phyloP scores from a whole-genome alignment of 176 grass and related monocot species.

The Triticum turgidum region DNA sequence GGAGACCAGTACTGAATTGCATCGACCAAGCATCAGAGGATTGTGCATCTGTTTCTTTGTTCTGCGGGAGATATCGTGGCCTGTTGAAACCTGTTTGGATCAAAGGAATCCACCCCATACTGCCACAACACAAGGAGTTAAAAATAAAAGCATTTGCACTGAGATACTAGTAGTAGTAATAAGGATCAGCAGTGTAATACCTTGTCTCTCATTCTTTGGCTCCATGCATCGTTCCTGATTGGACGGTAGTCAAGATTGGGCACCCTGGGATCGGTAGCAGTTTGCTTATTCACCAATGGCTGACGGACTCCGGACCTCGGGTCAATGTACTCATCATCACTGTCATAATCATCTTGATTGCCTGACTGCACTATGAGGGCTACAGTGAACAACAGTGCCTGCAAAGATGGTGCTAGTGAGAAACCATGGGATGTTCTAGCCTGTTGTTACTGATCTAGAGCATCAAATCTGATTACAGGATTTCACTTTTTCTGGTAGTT shows the following conservation, averaged over 20 bases:
- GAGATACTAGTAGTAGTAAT: not conserved
- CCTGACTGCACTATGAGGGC: conserved; percentile 69
- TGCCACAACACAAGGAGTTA: conserved; percentile 37
- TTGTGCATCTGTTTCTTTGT: conserved; percentile 49
- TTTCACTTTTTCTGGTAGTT: not conserved
- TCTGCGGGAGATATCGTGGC: conserved; percentile 48
- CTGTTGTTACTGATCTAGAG: not conserved
- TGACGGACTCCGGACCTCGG: conserved; percentile 45
- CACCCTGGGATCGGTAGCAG: conserved; percentile 46
- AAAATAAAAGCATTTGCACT: not conserved
- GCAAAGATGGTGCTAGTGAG: conserved; percentile 20
- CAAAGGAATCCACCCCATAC: conserved; percentile 77
- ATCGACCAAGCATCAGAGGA: conserved; percentile 49
- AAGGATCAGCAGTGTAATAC: conserved; percentile 26
- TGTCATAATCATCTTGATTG: conserved; percentile 72
- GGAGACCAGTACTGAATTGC: not conserved
- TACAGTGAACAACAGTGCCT: conserved; percentile 75
- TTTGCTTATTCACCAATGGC: conserved; percentile 66
- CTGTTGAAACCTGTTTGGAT: conserved; percentile 55
- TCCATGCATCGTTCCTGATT: conserved; percentile 89
- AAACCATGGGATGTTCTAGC: not conserved
- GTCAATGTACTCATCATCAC: conserved; percentile 73
- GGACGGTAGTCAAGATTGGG: conserved; percentile 84
- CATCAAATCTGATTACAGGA: not conserved
- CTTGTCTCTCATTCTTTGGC: conserved; percentile 89